Conservation (phyloP, 2,329 filamentous ascomycete genomes). For the Talaromyces albobiverticillius region DNA sequence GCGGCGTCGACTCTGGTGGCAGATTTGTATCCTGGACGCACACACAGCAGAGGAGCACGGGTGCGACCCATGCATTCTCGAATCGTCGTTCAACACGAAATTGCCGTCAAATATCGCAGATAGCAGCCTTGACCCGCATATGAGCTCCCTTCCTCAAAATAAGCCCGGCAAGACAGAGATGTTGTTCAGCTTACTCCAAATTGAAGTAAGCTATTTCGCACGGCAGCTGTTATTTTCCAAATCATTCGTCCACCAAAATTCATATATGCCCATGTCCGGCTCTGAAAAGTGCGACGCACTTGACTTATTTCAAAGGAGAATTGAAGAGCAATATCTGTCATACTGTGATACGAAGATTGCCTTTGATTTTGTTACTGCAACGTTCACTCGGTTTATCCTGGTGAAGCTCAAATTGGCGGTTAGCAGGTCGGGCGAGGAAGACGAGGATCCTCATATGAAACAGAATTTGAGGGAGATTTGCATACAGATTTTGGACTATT, state of each 20-base stretch:
- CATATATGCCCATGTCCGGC: not conserved
- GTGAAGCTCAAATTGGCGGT: not conserved
- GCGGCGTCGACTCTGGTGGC: slow-evolving; percentile 53
- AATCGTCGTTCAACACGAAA: slow-evolving; percentile 21
- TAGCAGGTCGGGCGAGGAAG: not conserved
- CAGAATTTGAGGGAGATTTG: not conserved
- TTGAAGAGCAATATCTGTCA: not conserved
- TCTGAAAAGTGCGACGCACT: not conserved
- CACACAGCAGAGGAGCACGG: slow-evolving; percentile 27
- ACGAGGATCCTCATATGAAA: not conserved
- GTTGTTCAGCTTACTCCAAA: not conserved
- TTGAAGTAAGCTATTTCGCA: not conserved
- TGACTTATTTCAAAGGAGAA: not conserved
- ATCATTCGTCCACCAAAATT: not conserved
- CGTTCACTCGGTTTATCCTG: not conserved
- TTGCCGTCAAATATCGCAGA: slow-evolving; percentile 25
- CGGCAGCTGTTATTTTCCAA: slow-evolving; percentile 3
- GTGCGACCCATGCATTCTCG: slow-evolving; percentile 24
- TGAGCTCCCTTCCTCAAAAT: slow-evolving; percentile 11
- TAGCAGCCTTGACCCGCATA: slow-evolving; percentile 19
- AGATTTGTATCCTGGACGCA: slow-evolving; percentile 31
- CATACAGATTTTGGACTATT: not conserved
- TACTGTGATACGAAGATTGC: slow-evolving; percentile 2
- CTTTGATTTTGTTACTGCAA: not conserved
- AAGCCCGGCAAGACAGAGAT: not conserved